Conservation (phyloP, 2,329 filamentous ascomycete genomes). For the Aspergillus hortae region DNA sequence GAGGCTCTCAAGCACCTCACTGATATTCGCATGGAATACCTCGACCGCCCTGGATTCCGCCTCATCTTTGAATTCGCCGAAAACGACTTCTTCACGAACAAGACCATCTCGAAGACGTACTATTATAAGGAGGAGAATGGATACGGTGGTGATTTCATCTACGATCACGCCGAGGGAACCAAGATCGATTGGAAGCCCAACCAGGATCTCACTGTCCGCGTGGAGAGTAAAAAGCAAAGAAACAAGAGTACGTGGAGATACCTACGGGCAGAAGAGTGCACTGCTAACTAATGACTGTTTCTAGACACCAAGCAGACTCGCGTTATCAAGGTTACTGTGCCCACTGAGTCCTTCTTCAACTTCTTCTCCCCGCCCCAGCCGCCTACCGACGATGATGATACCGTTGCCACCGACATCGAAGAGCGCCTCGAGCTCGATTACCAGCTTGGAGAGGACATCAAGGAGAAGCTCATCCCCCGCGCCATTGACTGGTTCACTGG, state of each 20-base stretch:
- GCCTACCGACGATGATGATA: conserved; percentile 65
- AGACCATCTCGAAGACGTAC: conserved; percentile 95
- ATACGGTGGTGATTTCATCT: conserved; percentile 98
- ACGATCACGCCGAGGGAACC: conserved; percentile 96
- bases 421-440: conserved; percentile 98
- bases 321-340: conserved; percentile 98
- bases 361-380: conserved; percentile 96
- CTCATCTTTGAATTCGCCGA: conserved; percentile 95
- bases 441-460: conserved; percentile 98
- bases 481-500: conserved; percentile 99
- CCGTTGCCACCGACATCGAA: conserved; percentile 85
- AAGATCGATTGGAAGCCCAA: conserved; percentile 95
- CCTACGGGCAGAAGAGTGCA: not conserved
- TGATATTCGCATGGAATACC: conserved; percentile 98
- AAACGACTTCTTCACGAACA: conserved; percentile 98
- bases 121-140: conserved; percentile 98
- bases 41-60: conserved; percentile 96
- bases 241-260: conserved; percentile 80
- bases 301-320: conserved; percentile 98
- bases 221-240: conserved; percentile 99
- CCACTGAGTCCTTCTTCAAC: conserved; percentile 98
- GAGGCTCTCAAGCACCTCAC: conserved; percentile 82
- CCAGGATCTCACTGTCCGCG: conserved; percentile 87
- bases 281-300: not conserved
- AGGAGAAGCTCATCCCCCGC: conserved; percentile 98